Evolutionary conservation across 2,329 filamentous ascomycete species (phyloP).

Genomic region (Calonectria leucothoes): DNA sequence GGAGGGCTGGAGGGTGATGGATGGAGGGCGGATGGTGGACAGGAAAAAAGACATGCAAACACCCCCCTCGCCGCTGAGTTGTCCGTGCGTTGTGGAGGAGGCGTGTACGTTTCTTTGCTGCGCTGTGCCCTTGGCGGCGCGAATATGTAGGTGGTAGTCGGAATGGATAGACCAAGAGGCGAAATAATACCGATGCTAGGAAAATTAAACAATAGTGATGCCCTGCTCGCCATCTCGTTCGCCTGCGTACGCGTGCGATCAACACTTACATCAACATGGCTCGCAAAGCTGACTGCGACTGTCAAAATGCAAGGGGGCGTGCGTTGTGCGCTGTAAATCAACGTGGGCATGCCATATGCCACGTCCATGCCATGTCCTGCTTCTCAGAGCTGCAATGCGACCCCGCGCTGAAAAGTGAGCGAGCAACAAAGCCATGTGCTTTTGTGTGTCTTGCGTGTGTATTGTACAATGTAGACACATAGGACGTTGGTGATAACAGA

Average conservation of each 20-base stretch:
- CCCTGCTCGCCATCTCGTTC: background rate
- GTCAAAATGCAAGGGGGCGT: slow-evolving; percentile 10
- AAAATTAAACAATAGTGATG: background rate
- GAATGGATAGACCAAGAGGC: slow-evolving; percentile 6
- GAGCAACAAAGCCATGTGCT: background rate
- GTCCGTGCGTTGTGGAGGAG: slow-evolving; percentile 47
- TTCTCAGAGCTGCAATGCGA: slow-evolving; percentile 12
- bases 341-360: slow-evolving; percentile 1
- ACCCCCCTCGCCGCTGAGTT: slow-evolving; percentile 41
- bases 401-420: slow-evolving; percentile 1
- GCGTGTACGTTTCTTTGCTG: slow-evolving; percentile 28
- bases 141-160: slow-evolving; percentile 6
- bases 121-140: background rate
- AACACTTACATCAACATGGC: background rate
- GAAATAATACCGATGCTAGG: background rate
- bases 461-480: background rate
- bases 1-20: background rate
- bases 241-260: background rate
- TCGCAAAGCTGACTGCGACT: background rate
- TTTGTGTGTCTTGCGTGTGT: background rate
- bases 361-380: slow-evolving; percentile 6
- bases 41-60: background rate
- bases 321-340: slow-evolving; percentile 16
- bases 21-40: background rate
- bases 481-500: background rate